Base-by-base conservation (phyloP, 148 eudicot genomes). In the Rhododendron henanense region DNA sequence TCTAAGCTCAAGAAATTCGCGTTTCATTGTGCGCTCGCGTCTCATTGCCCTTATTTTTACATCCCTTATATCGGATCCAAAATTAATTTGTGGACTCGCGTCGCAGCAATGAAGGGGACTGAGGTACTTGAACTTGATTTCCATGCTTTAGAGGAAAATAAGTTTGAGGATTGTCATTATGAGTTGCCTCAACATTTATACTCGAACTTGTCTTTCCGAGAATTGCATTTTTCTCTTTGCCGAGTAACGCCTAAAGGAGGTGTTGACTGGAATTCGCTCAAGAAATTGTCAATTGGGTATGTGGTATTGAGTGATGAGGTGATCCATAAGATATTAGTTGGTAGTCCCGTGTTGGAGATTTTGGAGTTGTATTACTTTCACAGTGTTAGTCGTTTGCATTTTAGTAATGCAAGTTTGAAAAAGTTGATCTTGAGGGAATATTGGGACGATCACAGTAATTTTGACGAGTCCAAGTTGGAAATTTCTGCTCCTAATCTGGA, bases 271-370 rank as follows among this genome's bases (percentile, higher is more conserved):
- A 48, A 11, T 3, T 45, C 59, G 6, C 33, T 79, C 1, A 79
- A 48, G 61, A 79, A 79, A 11, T 47, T 79, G 55, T 45, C 57
- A 8, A 19, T 79, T 79, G 61, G 59, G 31, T n/a, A 21, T 3
- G 35, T n/a, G 59, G 48, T 10, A 3, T 45, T 48, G 82, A 79
- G 37, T 25, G 61, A 77, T 1, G 47, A 77, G 3, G 50, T 39
- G 48, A 37, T 77, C 3, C 10, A 77, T 1, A 77, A 4, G 28
- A 79, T 80, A 51, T 80, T 80, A 31, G 41, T 21, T 3, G 71
- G 84, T 47, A 33, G 71, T 59, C 84, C 84, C 18, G 47, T 81
- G 71, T 39, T 81, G 71, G 84, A 81, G 84, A 7, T 10, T 3
- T 19, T 81, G 84, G 84, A 81, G 59, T 59, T 81, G 84, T 57